Base-by-base conservation (phyloP, 2,329 filamentous ascomycete species). In the Claviceps arundinis region DNA sequence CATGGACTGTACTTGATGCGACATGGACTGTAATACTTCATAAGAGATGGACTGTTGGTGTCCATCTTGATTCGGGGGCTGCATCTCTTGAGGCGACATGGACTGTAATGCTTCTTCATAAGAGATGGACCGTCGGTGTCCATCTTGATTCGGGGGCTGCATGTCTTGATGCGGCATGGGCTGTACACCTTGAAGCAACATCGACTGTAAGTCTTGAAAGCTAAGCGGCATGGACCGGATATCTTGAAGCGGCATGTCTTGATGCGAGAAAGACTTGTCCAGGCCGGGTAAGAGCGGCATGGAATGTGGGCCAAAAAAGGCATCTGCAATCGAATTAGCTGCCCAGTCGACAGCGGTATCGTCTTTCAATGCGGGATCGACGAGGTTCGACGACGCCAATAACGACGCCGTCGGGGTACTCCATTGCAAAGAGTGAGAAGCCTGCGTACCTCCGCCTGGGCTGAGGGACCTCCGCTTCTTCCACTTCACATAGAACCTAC, bases 351-450 rank as follows among this genome's bases (percentile, higher is more conserved):
- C 30, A 17, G 44, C 19, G 37, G 41, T 26, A 2, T 52, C 53
- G 30, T 54, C 47, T 30, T 48, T 37, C 50, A 52, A 49, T 37
- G 52, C 17, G 24, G 50, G 34, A n/a, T 54, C 52, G 13, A 47
- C 43, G 5, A 54, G 19, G 19, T n/a, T 52, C 19, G 50, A 52
- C 37, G 50, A 52, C 14, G 46, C 47, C 22, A 22, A 22, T 1
- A 22, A 54, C 53, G 50, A 54, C 16, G 48, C 50, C 16, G 53
- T 54, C 38, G 53, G 52, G 37, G 47, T 50, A 37, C 52, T 50
- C 50, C 53, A 54, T 26, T 47, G 53, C 26, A 43, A 50, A 13
- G 14, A 17, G 13, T 50, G 47, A 17, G 37, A 24, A n/a, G 47
- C 40, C 37, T 26, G 26, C 19, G 47, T 6, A 17, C 34, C 16